These are phyloP conservation scores for Teratosphaeria zuluensis DNA, from an alignment of 2,329 filamentous ascomycete species.

Conservation along the genomic window DNA sequence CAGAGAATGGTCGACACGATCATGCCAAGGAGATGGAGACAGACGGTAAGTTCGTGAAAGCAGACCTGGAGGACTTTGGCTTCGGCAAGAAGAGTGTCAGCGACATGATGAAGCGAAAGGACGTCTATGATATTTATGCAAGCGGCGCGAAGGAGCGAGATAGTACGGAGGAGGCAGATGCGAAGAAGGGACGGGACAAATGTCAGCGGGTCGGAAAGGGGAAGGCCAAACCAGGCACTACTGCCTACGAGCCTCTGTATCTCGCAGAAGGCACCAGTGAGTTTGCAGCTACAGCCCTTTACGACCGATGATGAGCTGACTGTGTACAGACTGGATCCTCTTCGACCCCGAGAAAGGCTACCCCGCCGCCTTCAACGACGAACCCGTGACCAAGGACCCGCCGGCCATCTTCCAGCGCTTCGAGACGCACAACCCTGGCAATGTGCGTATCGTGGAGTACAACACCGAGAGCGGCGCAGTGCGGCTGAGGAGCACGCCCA, in stretches of 20 bases:
- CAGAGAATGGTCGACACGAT: neutral
- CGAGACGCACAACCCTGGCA: constrained; percentile 12
- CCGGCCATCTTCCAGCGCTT: constrained; percentile 3
- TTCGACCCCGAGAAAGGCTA: constrained; percentile 14
- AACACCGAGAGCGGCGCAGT: constrained; percentile 11
- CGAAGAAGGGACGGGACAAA: neutral
- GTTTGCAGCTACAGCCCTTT: neutral
- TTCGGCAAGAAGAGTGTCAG: neutral
- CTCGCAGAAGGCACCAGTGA: constrained; percentile 2
- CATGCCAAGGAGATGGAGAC: neutral
- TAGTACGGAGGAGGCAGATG: neutral
- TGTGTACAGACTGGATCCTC: constrained; percentile 17
- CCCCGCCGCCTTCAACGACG: constrained; percentile 1
- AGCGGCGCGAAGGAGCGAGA: neutral
- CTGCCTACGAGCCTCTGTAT: constrained; percentile 3
- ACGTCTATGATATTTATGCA: neutral
- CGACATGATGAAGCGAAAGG: neutral
- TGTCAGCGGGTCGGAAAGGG: neutral
- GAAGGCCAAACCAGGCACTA: neutral
- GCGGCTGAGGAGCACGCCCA: constrained; percentile 7
- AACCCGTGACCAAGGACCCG: neutral
- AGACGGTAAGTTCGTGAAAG: neutral
- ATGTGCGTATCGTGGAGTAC: constrained; percentile 14
- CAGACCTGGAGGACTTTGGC: constrained; percentile 6
- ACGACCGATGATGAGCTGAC: neutral